These are phyloP conservation scores for Fraxinus paxiana DNA, from an alignment of 305 asterid genomes.

Conservation along the genomic window DNA sequence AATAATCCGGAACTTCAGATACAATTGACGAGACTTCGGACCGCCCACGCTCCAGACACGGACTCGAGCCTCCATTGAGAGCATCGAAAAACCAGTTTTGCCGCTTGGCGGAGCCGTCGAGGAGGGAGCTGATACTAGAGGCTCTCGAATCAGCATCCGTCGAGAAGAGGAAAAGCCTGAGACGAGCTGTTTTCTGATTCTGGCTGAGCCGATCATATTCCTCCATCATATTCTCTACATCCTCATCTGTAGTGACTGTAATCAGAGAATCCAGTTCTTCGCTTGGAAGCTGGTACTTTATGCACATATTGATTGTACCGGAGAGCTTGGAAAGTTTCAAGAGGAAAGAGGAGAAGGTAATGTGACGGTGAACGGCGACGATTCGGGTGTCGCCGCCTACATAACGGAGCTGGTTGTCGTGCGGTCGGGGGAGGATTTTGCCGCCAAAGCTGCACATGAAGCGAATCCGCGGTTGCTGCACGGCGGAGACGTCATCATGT, in stretches of 20 bases:
- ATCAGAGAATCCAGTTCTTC: constrained; percentile 89
- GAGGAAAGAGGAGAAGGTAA: constrained; percentile 49
- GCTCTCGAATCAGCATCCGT: constrained; percentile 47
- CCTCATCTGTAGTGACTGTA: constrained; percentile 76
- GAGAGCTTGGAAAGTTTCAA: constrained; percentile 60
- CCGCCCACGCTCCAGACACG: constrained; percentile 70
- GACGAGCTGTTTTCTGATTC: constrained; percentile 60
- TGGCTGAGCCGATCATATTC: constrained; percentile 71
- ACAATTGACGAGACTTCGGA: constrained; percentile 84
- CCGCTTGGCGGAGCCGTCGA: constrained; percentile 86
- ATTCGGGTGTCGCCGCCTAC: constrained; percentile 96
- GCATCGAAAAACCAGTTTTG: constrained; percentile 87
- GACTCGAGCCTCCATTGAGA: constrained; percentile 62
- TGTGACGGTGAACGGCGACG: constrained; percentile 70
- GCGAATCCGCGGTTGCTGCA: constrained; percentile 50
- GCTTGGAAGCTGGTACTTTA: constrained; percentile 88
- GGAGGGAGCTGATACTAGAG: constrained; percentile 65
- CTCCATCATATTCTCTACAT: constrained; percentile 89
- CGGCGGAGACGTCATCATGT: constrained; percentile 29
- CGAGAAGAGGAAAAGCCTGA: constrained; percentile 67
- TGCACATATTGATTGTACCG: constrained; percentile 50
- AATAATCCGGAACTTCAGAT: constrained; percentile 80
- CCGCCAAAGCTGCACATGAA: constrained; percentile 98
- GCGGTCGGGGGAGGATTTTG: constrained; percentile 84
- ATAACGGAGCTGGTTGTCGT: constrained; percentile 94